These are phyloP conservation scores for Ceratocystiopsis brevicomis DNA, from an alignment of 2,329 filamentous ascomycete species.

Conservation along the genomic window DNA sequence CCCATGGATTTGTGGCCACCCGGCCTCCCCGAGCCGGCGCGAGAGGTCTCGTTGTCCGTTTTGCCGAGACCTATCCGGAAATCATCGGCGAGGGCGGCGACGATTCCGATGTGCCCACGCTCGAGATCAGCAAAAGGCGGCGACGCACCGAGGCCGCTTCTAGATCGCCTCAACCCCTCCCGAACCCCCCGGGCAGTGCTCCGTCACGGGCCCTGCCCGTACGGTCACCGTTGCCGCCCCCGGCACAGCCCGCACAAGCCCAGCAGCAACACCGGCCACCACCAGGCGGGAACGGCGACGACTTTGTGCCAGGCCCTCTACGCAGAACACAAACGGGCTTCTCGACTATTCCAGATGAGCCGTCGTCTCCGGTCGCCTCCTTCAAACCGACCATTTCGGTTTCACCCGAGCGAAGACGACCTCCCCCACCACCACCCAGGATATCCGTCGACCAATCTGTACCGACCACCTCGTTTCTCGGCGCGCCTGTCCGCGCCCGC, in stretches of 20 bases:
- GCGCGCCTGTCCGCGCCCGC: slow-evolving; percentile 15
- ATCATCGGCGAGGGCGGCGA: slow-evolving; percentile 86
- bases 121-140: slow-evolving; percentile 40
- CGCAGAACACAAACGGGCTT: slow-evolving; percentile 40
- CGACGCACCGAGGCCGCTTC: background rate
- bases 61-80: slow-evolving; percentile 52
- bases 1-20: background rate
- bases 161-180: background rate
- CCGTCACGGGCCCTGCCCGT: slow-evolving; percentile 10
- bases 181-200: too few relatives aligned
- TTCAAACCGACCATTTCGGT: too few relatives aligned
- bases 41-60: slow-evolving; percentile 57
- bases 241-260: background rate
- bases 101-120: slow-evolving; percentile 53
- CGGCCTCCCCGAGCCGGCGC: slow-evolving; percentile 14
- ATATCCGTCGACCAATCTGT: too few relatives aligned
- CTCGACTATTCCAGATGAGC: slow-evolving; percentile 16
- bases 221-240: slow-evolving; percentile 9
- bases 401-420: too few relatives aligned
- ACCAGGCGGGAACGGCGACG: slow-evolving; percentile 10
- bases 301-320: slow-evolving; percentile 35
- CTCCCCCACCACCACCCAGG: too few relatives aligned
- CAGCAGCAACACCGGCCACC: slow-evolving; percentile 19
- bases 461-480: too few relatives aligned
- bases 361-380: background rate